These are phyloP conservation scores for Ceraceosorus bombacis DNA, from an alignment of 1,284 basidiomycete genomes.

Conservation along the genomic window DNA sequence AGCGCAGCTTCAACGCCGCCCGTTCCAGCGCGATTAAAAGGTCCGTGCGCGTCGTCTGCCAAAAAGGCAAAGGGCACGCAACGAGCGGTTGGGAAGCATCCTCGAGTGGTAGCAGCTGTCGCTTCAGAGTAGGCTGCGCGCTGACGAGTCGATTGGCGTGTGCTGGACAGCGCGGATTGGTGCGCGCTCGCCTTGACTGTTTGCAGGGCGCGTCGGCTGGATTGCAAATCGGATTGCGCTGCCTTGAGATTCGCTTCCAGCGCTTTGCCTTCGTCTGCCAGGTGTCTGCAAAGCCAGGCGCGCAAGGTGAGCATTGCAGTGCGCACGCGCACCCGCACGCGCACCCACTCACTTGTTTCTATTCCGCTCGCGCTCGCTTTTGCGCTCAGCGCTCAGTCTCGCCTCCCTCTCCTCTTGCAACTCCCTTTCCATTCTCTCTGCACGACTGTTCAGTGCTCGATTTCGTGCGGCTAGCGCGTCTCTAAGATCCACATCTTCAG, in stretches of 20 bases:
- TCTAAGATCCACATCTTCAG: constrained; percentile 31
- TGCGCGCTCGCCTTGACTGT: constrained; percentile 24
- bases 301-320: not conserved
- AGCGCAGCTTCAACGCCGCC: constrained; percentile 26
- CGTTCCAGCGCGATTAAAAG: constrained; percentile 25
- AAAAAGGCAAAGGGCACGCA: constrained; percentile 27
- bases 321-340: not conserved
- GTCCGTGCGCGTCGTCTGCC: constrained; percentile 24
- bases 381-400: constrained; percentile 23
- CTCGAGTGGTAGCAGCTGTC: constrained; percentile 25
- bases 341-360: constrained; percentile 10
- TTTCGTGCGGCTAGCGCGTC: constrained; percentile 28
- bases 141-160: constrained; percentile 22
- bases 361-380: constrained; percentile 22
- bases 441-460: constrained; percentile 17
- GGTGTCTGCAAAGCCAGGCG: not conserved
- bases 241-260: constrained; percentile 23
- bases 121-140: constrained; percentile 27
- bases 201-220: constrained; percentile 22
- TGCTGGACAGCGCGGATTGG: constrained; percentile 25
- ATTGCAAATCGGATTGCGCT: constrained; percentile 26
- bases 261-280: constrained; percentile 14
- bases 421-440: constrained; percentile 25
- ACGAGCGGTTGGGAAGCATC: constrained; percentile 15
- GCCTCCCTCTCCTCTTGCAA: constrained; percentile 23